Base-by-base conservation (phyloP, 139 green algal genomes). In the Pleodorina starrii region DNA sequence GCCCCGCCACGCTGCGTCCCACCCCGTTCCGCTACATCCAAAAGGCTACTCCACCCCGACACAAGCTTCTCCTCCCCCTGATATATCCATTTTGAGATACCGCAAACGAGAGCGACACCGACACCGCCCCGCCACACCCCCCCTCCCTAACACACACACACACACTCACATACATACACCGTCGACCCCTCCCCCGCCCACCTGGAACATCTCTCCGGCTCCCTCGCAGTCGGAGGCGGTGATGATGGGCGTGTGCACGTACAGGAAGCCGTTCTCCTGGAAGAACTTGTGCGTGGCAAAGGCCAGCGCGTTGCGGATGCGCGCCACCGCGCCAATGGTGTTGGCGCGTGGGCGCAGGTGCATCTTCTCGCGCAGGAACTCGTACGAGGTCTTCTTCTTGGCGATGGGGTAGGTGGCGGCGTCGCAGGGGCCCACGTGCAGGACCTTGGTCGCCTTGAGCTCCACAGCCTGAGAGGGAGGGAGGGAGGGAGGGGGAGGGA, bases 161-260 rank as follows among this genome's bases (percentile, higher is more conserved):
- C n/a, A n/a, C n/a, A n/a, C n/a, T n/a, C n/a, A n/a, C n/a, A n/a
- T n/a, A n/a, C n/a, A n/a, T n/a, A n/a, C n/a, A n/a, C n/a, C n/a
- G n/a, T n/a, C n/a, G n/a, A n/a, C n/a, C n/a, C n/a, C n/a, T n/a
- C n/a, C n/a, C n/a, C n/a, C n/a, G n/a, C 94, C 54, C 42, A 98
- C 97, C 95, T 99, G 97, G 93, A 99, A 99, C 97, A 99, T 99
- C 94, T 99, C 98, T 32, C 98, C 98, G 29, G 98, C 98, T 38
- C 98, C 98, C 92, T 99, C 98, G 88, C 96, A 98, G 90, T 99
- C 98, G 40, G 86, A 95, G 48, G 97, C 95, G 6, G 97, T 99
- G 84, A 99, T 96, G 80, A 99, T 96, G 78, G 98, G 98, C 54
- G 98, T 99, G 95, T 99, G 97, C 79, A 99, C 95, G 85, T 99